phyloP scores from a whole-genome alignment of 2,329 filamentous ascomycete genomes.

The Knufia fluminis region DNA sequence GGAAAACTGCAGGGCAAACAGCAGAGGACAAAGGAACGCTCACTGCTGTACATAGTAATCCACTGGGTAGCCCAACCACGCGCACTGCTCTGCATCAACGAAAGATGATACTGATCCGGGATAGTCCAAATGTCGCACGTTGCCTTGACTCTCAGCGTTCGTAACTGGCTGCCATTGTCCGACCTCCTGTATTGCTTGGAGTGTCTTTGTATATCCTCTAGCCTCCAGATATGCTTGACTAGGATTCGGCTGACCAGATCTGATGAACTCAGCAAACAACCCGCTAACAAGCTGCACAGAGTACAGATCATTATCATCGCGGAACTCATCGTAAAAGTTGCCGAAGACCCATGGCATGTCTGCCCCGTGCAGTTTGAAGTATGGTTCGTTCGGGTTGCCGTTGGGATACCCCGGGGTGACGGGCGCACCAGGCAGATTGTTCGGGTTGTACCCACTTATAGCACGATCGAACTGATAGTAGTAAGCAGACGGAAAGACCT shows the following conservation, averaged over 20 bases:
- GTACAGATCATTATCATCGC: constrained; percentile 44
- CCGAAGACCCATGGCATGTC: constrained; percentile 49
- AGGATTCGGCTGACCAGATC: constrained; percentile 44
- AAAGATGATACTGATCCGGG: constrained; percentile 38
- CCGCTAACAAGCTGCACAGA: constrained; percentile 37
- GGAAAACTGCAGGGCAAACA: no score
- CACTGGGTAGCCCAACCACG: constrained; percentile 38
- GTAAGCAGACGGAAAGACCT: constrained; percentile 43
- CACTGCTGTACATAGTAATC: constrained; percentile 33
- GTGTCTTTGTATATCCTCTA: constrained; percentile 38
- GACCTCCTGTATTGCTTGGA: constrained; percentile 33
- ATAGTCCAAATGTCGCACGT: constrained; percentile 39
- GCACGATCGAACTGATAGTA: constrained; percentile 54
- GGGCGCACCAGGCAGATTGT: constrained; percentile 42
- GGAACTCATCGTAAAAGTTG: constrained; percentile 37
- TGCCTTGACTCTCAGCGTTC: constrained; percentile 26
- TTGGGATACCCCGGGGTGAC: constrained; percentile 30
- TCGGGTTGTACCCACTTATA: constrained; percentile 46
- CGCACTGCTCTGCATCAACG: constrained; percentile 44
- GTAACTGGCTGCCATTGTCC: constrained; percentile 31
- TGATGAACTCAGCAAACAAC: constrained; percentile 45
- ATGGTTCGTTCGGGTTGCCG: constrained; percentile 43
- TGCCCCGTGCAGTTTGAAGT: constrained; percentile 50
- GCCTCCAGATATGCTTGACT: constrained; percentile 36
- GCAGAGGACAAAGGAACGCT: no score